Percentiles rank a stretch among this genome's conserved stretches.
phyloP scores from a whole-genome alignment of 495 filamentous ascomycete genomes.

The Lasiosphaeria hispida region DNA sequence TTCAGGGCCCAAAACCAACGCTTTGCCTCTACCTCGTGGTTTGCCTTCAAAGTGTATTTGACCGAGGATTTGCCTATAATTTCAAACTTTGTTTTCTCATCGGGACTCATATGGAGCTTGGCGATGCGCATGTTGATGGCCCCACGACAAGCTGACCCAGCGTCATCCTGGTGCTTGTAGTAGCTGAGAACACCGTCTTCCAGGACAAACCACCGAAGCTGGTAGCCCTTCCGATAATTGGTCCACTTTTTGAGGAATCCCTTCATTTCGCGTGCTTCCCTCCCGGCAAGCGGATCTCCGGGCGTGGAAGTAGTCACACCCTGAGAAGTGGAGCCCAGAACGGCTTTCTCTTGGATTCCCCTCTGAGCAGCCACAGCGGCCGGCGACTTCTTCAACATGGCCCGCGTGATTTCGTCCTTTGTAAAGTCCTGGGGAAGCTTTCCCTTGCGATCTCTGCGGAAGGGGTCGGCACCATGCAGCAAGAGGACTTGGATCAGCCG shows the following conservation, averaged over 20 bases:
- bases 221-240: slow-evolving; percentile 94
- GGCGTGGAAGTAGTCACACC: slow-evolving; percentile 51
- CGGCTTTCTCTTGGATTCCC: slow-evolving; percentile 93
- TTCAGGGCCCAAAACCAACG: slow-evolving; percentile 98
- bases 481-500: slow-evolving; percentile 84
- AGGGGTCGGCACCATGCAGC: slow-evolving; percentile 96
- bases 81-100: slow-evolving; percentile 96
- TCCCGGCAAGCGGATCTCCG: slow-evolving; percentile 68
- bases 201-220: slow-evolving; percentile 95
- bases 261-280: slow-evolving; percentile 93
- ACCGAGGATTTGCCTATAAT: slow-evolving; percentile 98
- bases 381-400: slow-evolving; percentile 88
- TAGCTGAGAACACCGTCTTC: slow-evolving; percentile 98
- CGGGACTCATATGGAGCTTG: slow-evolving; percentile 87
- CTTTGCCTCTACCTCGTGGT: slow-evolving; percentile 91
- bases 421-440: slow-evolving; percentile 96
- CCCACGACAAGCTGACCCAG: slow-evolving; percentile 87
- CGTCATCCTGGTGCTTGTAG: slow-evolving; percentile 98
- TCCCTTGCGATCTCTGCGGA: slow-evolving; percentile 88
- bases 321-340: slow-evolving; percentile 71
- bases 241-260: slow-evolving; percentile 99
- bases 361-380: slow-evolving; percentile 92
- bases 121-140: slow-evolving; percentile 99
- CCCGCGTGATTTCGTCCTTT: slow-evolving; percentile 84
- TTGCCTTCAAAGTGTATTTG: slow-evolving; percentile 95